Conservation (phyloP, 192 early-diverging fungal genomes). For the Gonapodya prolifera region DNA sequence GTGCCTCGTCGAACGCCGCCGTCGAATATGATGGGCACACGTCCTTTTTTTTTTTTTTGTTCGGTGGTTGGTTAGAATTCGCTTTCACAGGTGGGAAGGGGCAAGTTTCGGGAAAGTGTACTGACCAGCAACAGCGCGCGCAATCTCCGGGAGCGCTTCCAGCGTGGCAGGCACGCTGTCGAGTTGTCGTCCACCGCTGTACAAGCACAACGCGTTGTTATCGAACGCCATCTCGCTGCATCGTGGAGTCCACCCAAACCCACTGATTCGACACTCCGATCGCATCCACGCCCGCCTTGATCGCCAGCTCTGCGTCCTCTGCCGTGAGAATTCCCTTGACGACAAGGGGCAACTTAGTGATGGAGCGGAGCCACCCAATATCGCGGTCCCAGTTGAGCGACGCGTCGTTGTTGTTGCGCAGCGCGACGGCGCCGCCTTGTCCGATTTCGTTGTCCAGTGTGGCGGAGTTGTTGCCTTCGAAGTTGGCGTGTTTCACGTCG, state of each 20-base stretch:
- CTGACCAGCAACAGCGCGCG: not conserved
- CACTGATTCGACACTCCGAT: slow-evolving; percentile 10
- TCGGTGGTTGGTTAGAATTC: no score
- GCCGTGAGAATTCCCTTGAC: slow-evolving; percentile 7
- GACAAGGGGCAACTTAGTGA: slow-evolving; percentile 10
- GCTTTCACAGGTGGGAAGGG: not conserved
- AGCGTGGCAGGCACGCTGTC: slow-evolving; percentile 10
- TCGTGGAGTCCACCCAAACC: no score
- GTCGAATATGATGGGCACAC: slow-evolving; percentile 2
- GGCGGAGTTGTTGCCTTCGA: not conserved
- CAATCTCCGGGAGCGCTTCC: slow-evolving; percentile 11
- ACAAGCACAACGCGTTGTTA: no score
- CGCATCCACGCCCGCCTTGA: slow-evolving; percentile 7
- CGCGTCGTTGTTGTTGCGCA: not conserved
- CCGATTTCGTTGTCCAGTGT: not conserved
- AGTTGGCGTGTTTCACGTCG: not conserved
- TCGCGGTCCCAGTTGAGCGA: slow-evolving; percentile 7
- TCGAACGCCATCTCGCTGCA: no score
- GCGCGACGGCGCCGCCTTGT: not conserved
- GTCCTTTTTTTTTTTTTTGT: no score
- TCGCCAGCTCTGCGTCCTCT: slow-evolving; percentile 6
- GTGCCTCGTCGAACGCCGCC: slow-evolving; percentile 9
- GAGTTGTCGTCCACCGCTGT: slow-evolving; percentile 8
- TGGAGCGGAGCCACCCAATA: slow-evolving; percentile 5
- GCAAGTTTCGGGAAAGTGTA: not conserved